Conservation (phyloP, 176 grass and related monocot genomes). For the Puccinellia tenuiflora region DNA sequence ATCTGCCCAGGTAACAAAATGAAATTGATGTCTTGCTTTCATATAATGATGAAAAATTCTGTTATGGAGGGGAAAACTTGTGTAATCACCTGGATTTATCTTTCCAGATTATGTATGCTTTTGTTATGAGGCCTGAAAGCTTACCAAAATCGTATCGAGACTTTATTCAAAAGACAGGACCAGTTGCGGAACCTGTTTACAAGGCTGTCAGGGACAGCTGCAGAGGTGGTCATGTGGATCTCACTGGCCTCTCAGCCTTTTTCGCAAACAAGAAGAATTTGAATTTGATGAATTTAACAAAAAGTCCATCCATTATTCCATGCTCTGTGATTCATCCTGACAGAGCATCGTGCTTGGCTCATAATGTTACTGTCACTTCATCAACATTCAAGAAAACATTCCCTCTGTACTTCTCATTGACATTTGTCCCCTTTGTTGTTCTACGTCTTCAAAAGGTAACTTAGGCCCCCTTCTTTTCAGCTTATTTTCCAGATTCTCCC, state of each 20-base stretch:
- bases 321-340: constrained; percentile 93
- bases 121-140: constrained; percentile 97
- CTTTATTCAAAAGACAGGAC: constrained; percentile 97
- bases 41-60: constrained; percentile 2
- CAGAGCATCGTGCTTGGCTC: constrained; percentile 66
- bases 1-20: constrained; percentile 76
- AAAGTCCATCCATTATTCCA: constrained; percentile 67
- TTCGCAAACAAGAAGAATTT: constrained; percentile 53
- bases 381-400: constrained; percentile 99
- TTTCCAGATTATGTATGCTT: constrained; percentile 97
- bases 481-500: too few relatives aligned
- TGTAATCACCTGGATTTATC: constrained; percentile 20
- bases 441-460: constrained; percentile 95
- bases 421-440: constrained; percentile 93
- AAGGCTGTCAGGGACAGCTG: constrained; percentile 78
- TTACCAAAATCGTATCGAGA: constrained; percentile 96
- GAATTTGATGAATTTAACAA: constrained; percentile 49
- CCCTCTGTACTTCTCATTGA: constrained; percentile 94
- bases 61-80: background rate
- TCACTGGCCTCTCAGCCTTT: constrained; percentile 55
- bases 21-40: constrained; percentile 2
- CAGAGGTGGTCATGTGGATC: constrained; percentile 76
- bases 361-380: constrained; percentile 61
- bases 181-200: constrained; percentile 81
- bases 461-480: too few relatives aligned